Conservation (phyloP, 1,284 basidiomycete species). For the Kwoniella shivajii region DNA sequence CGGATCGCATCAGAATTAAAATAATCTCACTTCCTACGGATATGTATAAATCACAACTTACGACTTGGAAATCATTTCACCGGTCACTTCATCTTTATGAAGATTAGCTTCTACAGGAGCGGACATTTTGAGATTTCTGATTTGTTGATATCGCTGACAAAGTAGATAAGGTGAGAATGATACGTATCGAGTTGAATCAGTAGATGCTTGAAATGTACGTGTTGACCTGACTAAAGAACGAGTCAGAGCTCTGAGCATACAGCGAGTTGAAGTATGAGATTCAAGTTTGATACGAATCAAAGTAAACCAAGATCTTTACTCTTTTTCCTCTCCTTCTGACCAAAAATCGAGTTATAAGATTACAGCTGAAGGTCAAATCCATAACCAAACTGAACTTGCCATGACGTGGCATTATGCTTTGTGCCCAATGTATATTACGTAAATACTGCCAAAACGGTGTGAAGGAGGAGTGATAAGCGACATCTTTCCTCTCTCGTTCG, state of each 20-base stretch:
- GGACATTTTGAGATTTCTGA: slow-evolving; percentile 46
- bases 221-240: background rate
- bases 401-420: slow-evolving; percentile 11
- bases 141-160: slow-evolving; percentile 2
- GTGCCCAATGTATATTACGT: no score
- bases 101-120: slow-evolving; percentile 44
- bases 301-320: no score
- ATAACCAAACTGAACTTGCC: background rate
- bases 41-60: slow-evolving; percentile 54
- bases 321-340: no score
- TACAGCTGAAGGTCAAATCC: no score
- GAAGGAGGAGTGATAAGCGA: background rate
- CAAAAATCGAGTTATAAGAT: no score
- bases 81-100: slow-evolving; percentile 76
- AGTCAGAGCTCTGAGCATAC: slow-evolving; percentile 25
- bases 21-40: no score
- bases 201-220: background rate
- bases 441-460: background rate
- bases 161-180: background rate
- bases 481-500: background rate
- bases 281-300: background rate
- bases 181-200: background rate
- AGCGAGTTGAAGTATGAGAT: background rate
- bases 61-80: slow-evolving; percentile 94
- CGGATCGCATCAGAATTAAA: background rate